Percentiles rank a stretch among this genome's conserved stretches.
phyloP scores from a whole-genome alignment of 2,329 filamentous ascomycete genomes.

The Aspergillus transmontanensis region DNA sequence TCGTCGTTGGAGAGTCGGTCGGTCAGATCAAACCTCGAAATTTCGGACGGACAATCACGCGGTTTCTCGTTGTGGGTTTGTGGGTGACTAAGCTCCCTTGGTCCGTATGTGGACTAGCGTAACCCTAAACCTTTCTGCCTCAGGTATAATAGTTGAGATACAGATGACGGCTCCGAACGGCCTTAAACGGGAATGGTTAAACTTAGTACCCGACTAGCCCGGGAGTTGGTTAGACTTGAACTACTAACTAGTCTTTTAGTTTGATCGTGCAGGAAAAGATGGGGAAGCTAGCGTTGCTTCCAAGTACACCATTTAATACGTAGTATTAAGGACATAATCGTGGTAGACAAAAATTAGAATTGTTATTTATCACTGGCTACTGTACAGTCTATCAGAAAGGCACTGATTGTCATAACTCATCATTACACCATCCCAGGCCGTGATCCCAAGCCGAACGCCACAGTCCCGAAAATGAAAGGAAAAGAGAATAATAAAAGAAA shows the following conservation, averaged over 20 bases:
- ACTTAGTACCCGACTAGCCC: not conserved
- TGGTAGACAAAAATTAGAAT: not conserved
- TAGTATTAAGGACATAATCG: not conserved
- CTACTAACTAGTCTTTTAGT: not conserved
- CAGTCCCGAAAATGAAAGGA: slow-evolving; percentile 7
- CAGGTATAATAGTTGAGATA: slow-evolving; percentile 6
- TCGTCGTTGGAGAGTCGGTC: slow-evolving; percentile 41
- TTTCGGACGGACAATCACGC: slow-evolving; percentile 40
- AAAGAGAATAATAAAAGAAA: slow-evolving; percentile 21
- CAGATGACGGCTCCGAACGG: not conserved
- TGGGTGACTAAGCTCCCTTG: slow-evolving; percentile 39
- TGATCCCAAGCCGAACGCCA: slow-evolving; percentile 18
- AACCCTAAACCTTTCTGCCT: slow-evolving; percentile 37
- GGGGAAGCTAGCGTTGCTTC: not conserved
- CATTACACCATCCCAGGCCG: slow-evolving; percentile 11
- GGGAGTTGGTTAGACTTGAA: no score
- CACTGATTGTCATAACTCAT: slow-evolving; percentile 27
- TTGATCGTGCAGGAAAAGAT: not conserved
- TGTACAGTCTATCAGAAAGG: slow-evolving; percentile 24
- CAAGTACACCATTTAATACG: not conserved
- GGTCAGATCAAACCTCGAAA: slow-evolving; percentile 33
- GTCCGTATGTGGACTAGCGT: slow-evolving; percentile 43
- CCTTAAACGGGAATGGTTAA: not conserved
- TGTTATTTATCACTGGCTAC: not conserved
- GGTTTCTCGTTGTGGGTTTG: slow-evolving; percentile 37